Percentiles rank a stretch among this genome's conserved stretches.
Conservation (phyloP, 495 filamentous ascomycete species). For the Aspergillus sparsus region DNA sequence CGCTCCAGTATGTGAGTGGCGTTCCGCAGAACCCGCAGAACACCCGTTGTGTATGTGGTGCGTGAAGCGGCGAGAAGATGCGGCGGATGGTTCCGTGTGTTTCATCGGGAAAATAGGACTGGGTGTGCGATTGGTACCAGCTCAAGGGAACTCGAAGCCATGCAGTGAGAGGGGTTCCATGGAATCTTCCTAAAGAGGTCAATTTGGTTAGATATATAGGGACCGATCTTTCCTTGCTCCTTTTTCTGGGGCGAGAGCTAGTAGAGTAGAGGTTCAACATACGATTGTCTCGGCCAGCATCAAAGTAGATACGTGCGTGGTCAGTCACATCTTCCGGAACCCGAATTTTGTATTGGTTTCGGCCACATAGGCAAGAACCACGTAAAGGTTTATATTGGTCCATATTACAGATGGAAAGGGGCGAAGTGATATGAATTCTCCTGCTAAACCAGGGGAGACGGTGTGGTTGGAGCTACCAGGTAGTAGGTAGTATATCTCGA, state of each 20-base stretch:
- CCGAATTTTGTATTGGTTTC: conserved; percentile 75
- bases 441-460: neutral
- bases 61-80: conserved; percentile 62
- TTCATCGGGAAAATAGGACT: conserved; percentile 77
- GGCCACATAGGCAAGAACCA: conserved; percentile 81
- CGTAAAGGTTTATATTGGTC: conserved; percentile 54
- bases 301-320: conserved; percentile 68
- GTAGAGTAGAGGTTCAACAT: conserved; percentile 32
- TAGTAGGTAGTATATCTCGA: neutral
- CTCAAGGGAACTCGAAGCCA: conserved; percentile 78
- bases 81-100: conserved; percentile 69
- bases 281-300: conserved; percentile 65
- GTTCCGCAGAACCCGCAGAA: conserved; percentile 94
- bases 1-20: conserved; percentile 76
- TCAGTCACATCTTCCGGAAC: conserved; percentile 59
- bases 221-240: too few species aligned
- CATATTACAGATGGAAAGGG: conserved; percentile 39
- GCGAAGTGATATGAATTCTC: neutral
- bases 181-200: conserved; percentile 55
- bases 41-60: conserved; percentile 62
- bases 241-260: neutral
- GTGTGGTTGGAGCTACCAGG: neutral
- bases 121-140: conserved; percentile 71
- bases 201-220: conserved; percentile 11
- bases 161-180: conserved; percentile 68